Evolutionary conservation across 805 yeast species (phyloP).

Genomic region (Vanderwaltozyma tropicalis): DNA sequence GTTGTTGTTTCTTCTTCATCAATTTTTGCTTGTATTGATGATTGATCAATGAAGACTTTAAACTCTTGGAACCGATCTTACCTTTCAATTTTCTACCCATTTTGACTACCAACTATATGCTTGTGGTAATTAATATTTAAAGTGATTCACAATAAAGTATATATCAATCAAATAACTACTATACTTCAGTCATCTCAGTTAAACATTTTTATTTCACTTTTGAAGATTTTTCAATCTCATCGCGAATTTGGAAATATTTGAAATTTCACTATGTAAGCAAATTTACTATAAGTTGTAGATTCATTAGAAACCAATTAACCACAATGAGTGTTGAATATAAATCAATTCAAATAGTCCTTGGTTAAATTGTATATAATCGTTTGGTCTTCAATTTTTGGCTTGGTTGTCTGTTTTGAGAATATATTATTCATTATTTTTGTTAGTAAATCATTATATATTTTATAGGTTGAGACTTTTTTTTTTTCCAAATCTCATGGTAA

Average conservation of each 20-base stretch:
- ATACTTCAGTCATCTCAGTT: too few species aligned
- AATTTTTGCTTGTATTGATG: conserved; percentile 19
- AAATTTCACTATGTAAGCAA: too few species aligned
- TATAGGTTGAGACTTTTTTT: background rate
- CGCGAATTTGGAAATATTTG: background rate
- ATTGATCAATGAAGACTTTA: conserved; percentile 21
- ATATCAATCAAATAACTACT: too few species aligned
- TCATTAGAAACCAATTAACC: too few species aligned
- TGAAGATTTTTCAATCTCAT: background rate
- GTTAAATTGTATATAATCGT: conserved; percentile 16
- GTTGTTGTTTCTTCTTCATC: conserved; percentile 13
- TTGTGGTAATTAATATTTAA: too few species aligned
- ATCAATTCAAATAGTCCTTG: conserved; percentile 6
- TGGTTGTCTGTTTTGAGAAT: conserved; percentile 8
- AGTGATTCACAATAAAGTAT: too few species aligned
- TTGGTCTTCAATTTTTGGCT: conserved; percentile 18
- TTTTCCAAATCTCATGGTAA: too few species aligned
- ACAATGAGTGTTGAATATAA: too few species aligned
- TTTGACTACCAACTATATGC: too few species aligned
- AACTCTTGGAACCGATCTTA: conserved; percentile 17
- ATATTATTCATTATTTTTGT: background rate
- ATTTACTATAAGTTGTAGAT: too few species aligned
- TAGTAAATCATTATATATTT: too few species aligned
- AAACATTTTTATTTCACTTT: too few species aligned
- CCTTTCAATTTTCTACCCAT: conserved; percentile 28